Percentiles rank a stretch among this genome's conserved stretches.
Evolutionary conservation across 2,329 filamentous ascomycete genomes (phyloP).

Genomic region (Gnomoniopsis sp.): DNA sequence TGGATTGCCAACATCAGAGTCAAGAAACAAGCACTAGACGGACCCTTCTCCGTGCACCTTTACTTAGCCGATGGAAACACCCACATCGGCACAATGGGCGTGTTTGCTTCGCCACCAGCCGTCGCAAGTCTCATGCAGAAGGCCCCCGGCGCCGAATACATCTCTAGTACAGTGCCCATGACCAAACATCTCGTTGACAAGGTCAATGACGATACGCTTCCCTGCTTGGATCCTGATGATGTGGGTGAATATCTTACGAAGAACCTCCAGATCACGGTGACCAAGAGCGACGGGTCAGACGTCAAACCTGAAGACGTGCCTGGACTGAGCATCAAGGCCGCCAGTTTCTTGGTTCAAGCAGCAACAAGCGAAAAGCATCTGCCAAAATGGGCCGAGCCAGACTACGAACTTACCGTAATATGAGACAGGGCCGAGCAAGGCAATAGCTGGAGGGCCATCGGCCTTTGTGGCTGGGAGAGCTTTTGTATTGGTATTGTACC

Average conservation of each 20-base stretch:
- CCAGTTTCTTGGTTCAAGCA: constrained; percentile 34
- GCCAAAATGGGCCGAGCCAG: constrained; percentile 32
- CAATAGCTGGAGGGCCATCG: no score
- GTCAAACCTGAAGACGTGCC: constrained; percentile 27
- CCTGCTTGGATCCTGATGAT: constrained; percentile 32
- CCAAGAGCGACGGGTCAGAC: constrained; percentile 25
- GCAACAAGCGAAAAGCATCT: constrained; percentile 31
- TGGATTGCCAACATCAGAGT: constrained; percentile 68
- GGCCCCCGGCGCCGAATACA: constrained; percentile 31
- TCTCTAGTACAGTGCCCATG: constrained; percentile 50
- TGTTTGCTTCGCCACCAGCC: constrained; percentile 40
- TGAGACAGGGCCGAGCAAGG: background rate
- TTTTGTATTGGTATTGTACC: background rate
- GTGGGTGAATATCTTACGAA: constrained; percentile 40
- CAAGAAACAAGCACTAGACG: constrained; percentile 55
- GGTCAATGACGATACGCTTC: constrained; percentile 34
- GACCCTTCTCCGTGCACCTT: constrained; percentile 63
- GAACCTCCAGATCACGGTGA: constrained; percentile 33
- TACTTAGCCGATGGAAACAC: constrained; percentile 58
- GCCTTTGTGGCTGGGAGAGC: background rate
- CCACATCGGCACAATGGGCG: constrained; percentile 58
- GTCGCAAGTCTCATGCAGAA: constrained; percentile 25
- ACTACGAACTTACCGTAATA: constrained; percentile 11
- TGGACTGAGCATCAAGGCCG: constrained; percentile 34
- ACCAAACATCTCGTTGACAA: constrained; percentile 45